Base-by-base conservation (phyloP, 768 basidiomycete genomes). In the Lactifluus piperatus region DNA sequence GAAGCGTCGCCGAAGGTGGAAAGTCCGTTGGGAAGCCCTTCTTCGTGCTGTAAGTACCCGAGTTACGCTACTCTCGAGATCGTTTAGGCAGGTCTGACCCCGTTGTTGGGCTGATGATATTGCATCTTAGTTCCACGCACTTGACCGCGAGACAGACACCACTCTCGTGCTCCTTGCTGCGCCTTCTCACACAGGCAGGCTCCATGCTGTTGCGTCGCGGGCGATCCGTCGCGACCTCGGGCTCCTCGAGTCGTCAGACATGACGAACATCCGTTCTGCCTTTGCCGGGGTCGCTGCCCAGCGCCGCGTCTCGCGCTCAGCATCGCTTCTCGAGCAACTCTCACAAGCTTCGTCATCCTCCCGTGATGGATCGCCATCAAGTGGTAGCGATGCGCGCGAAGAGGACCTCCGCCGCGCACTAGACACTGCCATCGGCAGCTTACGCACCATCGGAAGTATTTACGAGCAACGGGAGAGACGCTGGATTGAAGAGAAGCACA, bases 91-190 rank as follows among this genome's bases (percentile, higher is more conserved):
- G 66, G 63, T 70, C 70, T 65, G 62, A 70, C 70, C 69, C 69
- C 49, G 55, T 39, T 51, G 43, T 44, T 59, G 56, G 72, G 44
- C 22, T 44, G 62, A 34, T 61, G 29, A 34, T 61, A 27, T 34
- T 43, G 10, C 53, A 49, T 54, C 51, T n/a, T 63, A 91, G 88
- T 86, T 91, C 77, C 85, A 88, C 72, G 78, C 78, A 32, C 72
- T 91, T 30, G 88, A 91, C 71, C 78, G 86, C 45, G 86, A 90
- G 69, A 91, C 89, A 4, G 89, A 91, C 64, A 77, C 88, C 10
- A 90, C 86, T 0, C 78, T 91, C 74, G 71, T 91, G 26, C 71
- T 91, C 0, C 72, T 91, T 26, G 88, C 88, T 4, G 79, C 88
- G 0, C 89, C 88, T 0, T 82, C 87, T 2, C 88, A 91, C 67